Evolutionary conservation across 371 early-diverging fungal species (phyloP).

Genomic region (Catenaria anguillulae): DNA sequence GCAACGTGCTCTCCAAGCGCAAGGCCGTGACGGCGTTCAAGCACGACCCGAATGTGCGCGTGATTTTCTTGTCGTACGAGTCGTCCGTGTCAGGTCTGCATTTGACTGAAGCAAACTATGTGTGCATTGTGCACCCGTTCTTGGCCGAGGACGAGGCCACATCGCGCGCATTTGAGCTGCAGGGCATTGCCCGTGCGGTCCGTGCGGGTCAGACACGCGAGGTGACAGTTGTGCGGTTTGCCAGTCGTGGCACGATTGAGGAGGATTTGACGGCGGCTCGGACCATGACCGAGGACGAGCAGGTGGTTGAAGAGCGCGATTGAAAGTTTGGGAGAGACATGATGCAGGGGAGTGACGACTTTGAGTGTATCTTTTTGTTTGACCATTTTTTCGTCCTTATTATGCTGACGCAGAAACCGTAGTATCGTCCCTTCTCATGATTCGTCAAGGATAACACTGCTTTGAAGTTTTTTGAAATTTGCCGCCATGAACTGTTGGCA

Average conservation of each 20-base stretch:
- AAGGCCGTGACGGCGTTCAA: background rate
- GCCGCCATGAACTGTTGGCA: no score
- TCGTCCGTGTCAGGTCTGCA: constrained; percentile 5
- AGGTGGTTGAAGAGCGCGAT: no score
- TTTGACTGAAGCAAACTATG: constrained; percentile 4
- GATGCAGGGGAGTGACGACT: no score
- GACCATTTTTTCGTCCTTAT: no score
- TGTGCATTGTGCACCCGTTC: constrained; percentile 6
- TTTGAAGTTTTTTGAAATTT: no score
- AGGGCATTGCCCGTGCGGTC: background rate
- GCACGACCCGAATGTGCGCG: background rate
- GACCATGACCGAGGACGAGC: background rate
- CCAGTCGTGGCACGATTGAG: background rate
- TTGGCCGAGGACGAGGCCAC: background rate
- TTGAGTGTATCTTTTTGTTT: no score
- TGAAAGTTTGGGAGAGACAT: no score
- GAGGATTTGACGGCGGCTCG: background rate
- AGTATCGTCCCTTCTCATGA: no score
- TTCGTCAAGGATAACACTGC: no score
- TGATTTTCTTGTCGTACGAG: constrained; percentile 5
- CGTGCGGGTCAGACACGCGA: background rate
- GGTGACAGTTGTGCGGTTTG: constrained; percentile 2
- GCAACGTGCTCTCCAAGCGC: background rate
- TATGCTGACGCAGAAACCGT: no score
- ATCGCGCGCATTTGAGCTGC: background rate